These are phyloP conservation scores for Boletus pseudopeckii DNA, from an alignment of 768 basidiomycete genomes.

Conservation along the genomic window DNA sequence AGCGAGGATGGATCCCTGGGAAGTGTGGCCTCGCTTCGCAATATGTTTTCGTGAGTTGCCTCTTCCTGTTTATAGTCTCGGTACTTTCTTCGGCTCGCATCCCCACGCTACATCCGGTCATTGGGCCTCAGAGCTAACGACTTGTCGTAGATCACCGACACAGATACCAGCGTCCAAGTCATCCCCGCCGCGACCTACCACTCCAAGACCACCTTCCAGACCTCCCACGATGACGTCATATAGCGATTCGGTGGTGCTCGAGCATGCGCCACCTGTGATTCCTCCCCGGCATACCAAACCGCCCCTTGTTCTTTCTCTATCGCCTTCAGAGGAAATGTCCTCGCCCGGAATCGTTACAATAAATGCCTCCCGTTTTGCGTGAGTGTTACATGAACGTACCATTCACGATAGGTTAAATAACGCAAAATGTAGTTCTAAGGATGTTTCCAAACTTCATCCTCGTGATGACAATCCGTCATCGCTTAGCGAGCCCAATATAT, in stretches of 20 bases:
- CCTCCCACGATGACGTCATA: constrained; percentile 18
- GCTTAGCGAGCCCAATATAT: constrained; percentile 25
- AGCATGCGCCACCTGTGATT: constrained; percentile 11
- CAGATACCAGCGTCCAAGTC: constrained; percentile 3
- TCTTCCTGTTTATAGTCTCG: neutral
- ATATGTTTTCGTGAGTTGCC: constrained; percentile 47
- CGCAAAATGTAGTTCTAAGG: constrained; percentile 13
- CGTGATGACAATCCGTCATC: constrained; percentile 17
- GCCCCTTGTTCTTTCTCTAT: constrained; percentile 2
- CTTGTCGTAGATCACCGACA: constrained; percentile 9
- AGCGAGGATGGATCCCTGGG: constrained; percentile 15
- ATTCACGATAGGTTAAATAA: neutral
- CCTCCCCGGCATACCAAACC: constrained; percentile 19
- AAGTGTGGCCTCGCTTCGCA: constrained; percentile 42
- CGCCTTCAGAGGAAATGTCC: constrained; percentile 1
- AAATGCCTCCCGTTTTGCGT: constrained; percentile 25
- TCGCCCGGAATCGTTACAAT: neutral
- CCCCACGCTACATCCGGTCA: neutral
- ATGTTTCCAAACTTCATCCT: constrained; percentile 17
- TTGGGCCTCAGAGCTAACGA: neutral
- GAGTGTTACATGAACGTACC: neutral
- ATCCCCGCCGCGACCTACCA: constrained; percentile 17
- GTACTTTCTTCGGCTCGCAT: neutral
- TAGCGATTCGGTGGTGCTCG: constrained; percentile 15
- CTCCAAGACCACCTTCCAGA: constrained; percentile 15